A percentile compares a stretch with the other conserved stretches of the same genome.
phyloP scores from a whole-genome alignment of 352 stramenopile species.

The Thalassiosira gravida region DNA sequence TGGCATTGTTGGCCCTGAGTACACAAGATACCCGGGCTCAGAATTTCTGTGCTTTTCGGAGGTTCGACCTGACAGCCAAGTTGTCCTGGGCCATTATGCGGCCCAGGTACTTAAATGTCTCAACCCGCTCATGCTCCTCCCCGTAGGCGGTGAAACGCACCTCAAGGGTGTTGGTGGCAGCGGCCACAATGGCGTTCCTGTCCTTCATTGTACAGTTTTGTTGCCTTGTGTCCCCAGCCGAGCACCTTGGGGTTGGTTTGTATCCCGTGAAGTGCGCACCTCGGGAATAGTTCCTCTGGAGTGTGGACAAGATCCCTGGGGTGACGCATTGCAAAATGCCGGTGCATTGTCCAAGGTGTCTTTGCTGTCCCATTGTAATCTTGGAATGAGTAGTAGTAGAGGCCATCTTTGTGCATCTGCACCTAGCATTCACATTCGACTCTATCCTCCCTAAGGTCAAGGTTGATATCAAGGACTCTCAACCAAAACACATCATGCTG shows the following conservation, averaged over 20 bases:
- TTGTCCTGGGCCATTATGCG: neutral
- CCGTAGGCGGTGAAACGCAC: neutral
- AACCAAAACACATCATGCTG: neutral
- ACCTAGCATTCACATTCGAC: neutral
- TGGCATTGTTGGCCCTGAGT: neutral
- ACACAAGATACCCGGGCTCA: neutral
- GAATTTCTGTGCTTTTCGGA: neutral
- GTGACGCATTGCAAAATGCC: neutral
- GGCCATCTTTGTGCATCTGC: neutral
- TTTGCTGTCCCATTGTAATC: neutral
- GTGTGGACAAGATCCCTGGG: neutral
- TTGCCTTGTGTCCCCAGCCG: neutral
- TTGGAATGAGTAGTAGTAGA: neutral
- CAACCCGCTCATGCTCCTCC: neutral
- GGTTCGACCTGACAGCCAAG: neutral
- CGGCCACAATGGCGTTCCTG: neutral
- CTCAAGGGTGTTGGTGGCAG: neutral
- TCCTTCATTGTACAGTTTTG: neutral
- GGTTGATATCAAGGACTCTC: neutral
- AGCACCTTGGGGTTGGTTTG: neutral
- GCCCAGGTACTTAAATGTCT: neutral
- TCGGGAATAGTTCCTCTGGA: neutral
- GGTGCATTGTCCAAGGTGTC: neutral
- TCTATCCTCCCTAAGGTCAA: neutral
- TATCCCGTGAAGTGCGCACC: neutral